These are phyloP conservation scores for Cinnamomum chago DNA, from an alignment of 164 flowering plant genomes.

Conservation along the genomic window DNA sequence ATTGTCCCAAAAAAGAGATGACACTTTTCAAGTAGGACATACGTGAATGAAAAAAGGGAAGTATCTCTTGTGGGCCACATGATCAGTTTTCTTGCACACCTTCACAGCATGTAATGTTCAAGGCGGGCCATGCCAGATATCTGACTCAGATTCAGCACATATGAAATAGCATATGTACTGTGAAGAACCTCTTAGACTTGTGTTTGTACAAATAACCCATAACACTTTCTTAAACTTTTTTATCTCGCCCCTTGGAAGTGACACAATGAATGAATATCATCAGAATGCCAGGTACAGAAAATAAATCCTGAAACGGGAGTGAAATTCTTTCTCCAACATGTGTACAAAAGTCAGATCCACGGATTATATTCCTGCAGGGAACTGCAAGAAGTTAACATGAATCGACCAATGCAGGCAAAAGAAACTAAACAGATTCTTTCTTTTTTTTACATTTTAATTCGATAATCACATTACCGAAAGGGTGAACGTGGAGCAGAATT, in stretches of 20 bases:
- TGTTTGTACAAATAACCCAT: neutral
- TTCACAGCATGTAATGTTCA: too few species aligned
- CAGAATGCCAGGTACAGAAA: neutral
- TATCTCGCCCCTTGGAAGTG: neutral
- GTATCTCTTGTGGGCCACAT: too few species aligned
- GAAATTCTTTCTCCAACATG: conserved; percentile 30
- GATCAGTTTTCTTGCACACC: too few species aligned
- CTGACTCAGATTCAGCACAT: neutral
- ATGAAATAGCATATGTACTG: neutral
- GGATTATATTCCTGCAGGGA: conserved; percentile 49
- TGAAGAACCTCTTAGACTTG: neutral
- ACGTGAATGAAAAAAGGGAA: too few species aligned
- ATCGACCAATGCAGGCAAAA: too few species aligned
- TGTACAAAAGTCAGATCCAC: conserved; percentile 32
- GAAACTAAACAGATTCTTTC: too few species aligned
- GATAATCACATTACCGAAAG: neutral
- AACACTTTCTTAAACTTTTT: neutral
- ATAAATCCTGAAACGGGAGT: conserved; percentile 22
- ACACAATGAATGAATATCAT: neutral
- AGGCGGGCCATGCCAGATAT: too few species aligned
- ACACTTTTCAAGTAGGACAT: too few species aligned
- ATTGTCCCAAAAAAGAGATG: too few species aligned
- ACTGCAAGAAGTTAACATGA: conserved; percentile 40
- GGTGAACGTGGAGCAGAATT: neutral
- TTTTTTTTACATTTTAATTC: neutral